Conservation (phyloP, 2,329 filamentous ascomycete genomes). For the Purpureocillium takamizusanense region DNA sequence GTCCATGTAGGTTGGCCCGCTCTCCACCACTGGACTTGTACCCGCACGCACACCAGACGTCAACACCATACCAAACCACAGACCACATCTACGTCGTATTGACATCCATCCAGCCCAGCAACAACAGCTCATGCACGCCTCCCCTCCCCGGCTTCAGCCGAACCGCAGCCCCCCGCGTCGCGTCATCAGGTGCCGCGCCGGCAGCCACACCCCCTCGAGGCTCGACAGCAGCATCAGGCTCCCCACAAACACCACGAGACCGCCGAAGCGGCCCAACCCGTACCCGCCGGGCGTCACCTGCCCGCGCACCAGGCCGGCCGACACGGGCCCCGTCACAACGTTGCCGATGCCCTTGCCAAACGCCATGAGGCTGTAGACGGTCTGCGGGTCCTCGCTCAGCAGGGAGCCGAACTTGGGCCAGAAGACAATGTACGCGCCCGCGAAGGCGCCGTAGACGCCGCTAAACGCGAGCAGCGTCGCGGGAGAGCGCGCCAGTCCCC, state of each 20-base stretch:
- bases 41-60: no score
- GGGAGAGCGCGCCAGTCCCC: constrained; percentile 38
- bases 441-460: constrained; percentile 46
- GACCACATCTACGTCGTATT: no score
- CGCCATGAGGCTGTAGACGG: constrained; percentile 7
- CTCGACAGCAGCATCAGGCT: background rate
- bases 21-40: no score
- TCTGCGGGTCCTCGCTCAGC: constrained; percentile 6
- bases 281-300: background rate
- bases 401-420: constrained; percentile 6
- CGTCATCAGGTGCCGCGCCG: no score
- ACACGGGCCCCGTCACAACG: constrained; percentile 9
- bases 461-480: constrained; percentile 38
- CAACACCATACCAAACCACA: no score
- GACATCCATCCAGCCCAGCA: no score
- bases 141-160: no score
- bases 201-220: no score
- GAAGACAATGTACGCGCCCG: constrained; percentile 13
- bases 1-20: no score
- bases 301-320: background rate
- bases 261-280: background rate
- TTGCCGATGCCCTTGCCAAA: constrained; percentile 11
- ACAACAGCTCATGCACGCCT: no score
- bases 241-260: background rate
- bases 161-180: no score